A percentile compares a stretch with the other conserved stretches of the same genome.
Evolutionary conservation across 1,284 basidiomycete species (phyloP).

Genomic region (Puccinia horiana): DNA sequence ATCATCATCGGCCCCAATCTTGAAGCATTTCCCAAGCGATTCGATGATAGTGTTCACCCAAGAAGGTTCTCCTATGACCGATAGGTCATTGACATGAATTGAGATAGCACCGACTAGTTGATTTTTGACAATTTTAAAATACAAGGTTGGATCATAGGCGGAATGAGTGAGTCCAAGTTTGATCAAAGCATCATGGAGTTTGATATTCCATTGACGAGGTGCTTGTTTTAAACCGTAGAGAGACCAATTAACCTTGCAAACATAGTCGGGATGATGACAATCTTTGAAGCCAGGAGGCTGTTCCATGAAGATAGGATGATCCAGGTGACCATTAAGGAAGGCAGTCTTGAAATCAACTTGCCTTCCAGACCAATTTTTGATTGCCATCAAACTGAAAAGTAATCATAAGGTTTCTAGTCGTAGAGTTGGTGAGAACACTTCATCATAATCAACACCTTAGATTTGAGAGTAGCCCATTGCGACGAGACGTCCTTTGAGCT

Average conservation of each 20-base stretch:
- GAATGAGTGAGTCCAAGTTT: neutral
- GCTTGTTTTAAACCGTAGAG: no score
- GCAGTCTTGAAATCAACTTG: slow-evolving; percentile 3
- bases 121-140: neutral
- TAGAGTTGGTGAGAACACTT: slow-evolving; percentile 1
- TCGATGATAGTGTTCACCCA: neutral
- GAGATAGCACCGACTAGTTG: neutral
- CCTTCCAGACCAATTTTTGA: neutral
- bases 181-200: no score
- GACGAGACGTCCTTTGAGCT: neutral
- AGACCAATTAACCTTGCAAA: no score
- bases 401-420: neutral
- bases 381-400: neutral
- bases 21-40: neutral
- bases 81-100: neutral
- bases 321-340: slow-evolving; percentile 1
- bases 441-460: neutral
- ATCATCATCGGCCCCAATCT: neutral
- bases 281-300: slow-evolving; percentile 3
- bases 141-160: neutral
- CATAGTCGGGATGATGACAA: neutral
- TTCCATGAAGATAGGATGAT: no score
- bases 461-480: neutral
- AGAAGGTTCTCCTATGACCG: neutral
- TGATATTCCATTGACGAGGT: neutral